These are phyloP conservation scores for Microcyclospora pomicola DNA, from an alignment of 2,329 filamentous ascomycete species.

Conservation along the genomic window DNA sequence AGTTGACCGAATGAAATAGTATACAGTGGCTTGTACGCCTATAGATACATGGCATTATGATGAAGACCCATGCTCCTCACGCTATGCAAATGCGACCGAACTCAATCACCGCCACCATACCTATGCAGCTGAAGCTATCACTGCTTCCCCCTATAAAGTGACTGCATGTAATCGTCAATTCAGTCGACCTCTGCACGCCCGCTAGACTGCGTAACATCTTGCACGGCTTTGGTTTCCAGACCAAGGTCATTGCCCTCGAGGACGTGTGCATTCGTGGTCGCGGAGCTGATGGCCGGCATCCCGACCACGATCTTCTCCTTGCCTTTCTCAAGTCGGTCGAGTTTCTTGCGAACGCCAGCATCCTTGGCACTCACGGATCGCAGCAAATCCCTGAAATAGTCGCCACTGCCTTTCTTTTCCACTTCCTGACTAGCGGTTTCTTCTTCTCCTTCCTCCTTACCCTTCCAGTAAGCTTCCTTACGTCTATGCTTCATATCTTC, in stretches of 20 bases:
- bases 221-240: background rate
- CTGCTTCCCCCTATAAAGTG: conserved; percentile 12
- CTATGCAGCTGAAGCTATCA: background rate
- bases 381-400: conserved; percentile 30
- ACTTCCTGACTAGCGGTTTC: conserved; percentile 13
- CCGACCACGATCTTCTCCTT: conserved; percentile 25
- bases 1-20: no score
- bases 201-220: conserved; percentile 1
- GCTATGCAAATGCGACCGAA: background rate
- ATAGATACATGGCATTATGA: no score
- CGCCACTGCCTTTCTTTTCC: conserved; percentile 28
- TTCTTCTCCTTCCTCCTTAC: conserved; percentile 28
- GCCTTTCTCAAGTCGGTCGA: conserved; percentile 43
- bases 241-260: background rate
- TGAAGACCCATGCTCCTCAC: no score
- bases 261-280: background rate
- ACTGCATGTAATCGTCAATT: conserved; percentile 18
- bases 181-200: conserved; percentile 5
- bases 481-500: conserved; percentile 43
- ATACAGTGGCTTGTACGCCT: no score
- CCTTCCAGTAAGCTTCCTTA: conserved; percentile 28
- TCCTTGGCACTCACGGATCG: conserved; percentile 41
- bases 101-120: no score
- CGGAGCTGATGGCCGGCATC: conserved; percentile 3
- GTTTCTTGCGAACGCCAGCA: conserved; percentile 40